phyloP scores from a whole-genome alignment of 306 rosid genomes.

The Abrus pulchellus region DNA sequence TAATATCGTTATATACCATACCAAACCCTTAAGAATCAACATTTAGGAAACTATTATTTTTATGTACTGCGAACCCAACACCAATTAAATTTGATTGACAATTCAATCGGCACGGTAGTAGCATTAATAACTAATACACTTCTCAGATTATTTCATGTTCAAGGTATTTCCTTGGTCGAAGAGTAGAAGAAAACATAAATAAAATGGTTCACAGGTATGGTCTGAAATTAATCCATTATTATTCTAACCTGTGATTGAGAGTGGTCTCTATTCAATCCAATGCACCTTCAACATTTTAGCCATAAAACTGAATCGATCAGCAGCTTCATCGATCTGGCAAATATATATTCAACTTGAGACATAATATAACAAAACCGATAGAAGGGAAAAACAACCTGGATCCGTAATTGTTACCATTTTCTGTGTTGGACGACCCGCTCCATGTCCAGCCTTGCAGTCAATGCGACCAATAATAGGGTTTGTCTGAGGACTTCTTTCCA shows the following conservation, averaged over 20 bases:
- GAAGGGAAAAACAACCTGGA: conserved; percentile 2
- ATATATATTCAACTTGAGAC: conserved; percentile 15
- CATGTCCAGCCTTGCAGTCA: conserved; percentile 85
- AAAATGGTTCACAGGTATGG: conserved; percentile 1
- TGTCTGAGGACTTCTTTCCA: conserved; percentile 85
- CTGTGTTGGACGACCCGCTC: conserved; percentile 90
- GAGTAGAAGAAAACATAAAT: neutral
- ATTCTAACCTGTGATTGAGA: conserved; percentile 7
- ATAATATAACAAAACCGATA: conserved; percentile 12
- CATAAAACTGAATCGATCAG: conserved; percentile 58
- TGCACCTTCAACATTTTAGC: conserved; percentile 54
- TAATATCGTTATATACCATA: neutral
- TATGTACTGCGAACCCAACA: neutral
- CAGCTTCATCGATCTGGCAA: conserved; percentile 62
- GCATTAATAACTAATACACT: neutral
- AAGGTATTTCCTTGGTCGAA: conserved; percentile 17
- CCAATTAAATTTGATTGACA: conserved; percentile 26
- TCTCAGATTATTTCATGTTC: neutral
- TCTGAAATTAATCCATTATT: neutral
- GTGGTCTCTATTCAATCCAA: conserved; percentile 53
- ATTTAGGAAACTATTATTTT: conserved; percentile 8
- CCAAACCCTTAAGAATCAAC: neutral
- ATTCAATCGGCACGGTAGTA: neutral
- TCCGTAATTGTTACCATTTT: conserved; percentile 66
- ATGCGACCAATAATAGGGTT: conserved; percentile 95